A percentile compares a stretch with the other conserved stretches of the same genome.
phyloP scores from a whole-genome alignment of 163 green algal species.

The Smithsoniella earleae region DNA sequence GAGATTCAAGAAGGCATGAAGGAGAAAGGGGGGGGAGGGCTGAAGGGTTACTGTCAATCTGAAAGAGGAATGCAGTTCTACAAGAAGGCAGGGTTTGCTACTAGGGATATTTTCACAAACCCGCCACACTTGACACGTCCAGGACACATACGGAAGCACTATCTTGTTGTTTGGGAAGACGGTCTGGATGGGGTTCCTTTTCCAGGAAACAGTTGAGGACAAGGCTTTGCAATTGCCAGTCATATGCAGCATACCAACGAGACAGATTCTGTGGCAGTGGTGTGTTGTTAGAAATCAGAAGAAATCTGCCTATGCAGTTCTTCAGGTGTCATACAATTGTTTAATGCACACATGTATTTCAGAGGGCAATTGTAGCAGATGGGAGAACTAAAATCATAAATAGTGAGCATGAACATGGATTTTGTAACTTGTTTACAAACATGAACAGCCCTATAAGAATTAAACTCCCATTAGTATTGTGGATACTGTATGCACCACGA shows the following conservation, averaged over 20 bases:
- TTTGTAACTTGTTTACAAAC: too few relatives aligned
- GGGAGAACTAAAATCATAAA: too few relatives aligned
- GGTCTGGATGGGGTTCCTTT: not conserved
- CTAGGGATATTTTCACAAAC: slow-evolving; percentile 15
- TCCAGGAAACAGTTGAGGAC: not conserved
- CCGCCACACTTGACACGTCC: not conserved
- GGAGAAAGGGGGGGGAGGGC: not conserved
- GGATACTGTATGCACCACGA: too few relatives aligned
- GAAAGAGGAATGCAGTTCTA: not conserved
- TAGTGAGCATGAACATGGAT: too few relatives aligned
- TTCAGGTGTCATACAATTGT: too few relatives aligned
- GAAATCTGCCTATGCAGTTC: too few relatives aligned
- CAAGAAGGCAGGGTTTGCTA: not conserved
- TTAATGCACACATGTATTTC: too few relatives aligned
- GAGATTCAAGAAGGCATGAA: not conserved
- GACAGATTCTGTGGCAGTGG: too few relatives aligned
- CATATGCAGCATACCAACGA: not conserved
- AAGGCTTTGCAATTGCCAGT: not conserved
- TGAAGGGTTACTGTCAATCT: not conserved
- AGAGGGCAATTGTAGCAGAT: too few relatives aligned
- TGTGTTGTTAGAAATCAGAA: too few relatives aligned
- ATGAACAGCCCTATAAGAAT: too few relatives aligned
- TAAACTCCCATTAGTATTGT: too few relatives aligned
- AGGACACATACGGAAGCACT: not conserved
- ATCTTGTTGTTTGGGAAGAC: slow-evolving; percentile 8